Conservation (phyloP, 371 early-diverging fungal genomes). For the Choanephora cucurbitarum region DNA sequence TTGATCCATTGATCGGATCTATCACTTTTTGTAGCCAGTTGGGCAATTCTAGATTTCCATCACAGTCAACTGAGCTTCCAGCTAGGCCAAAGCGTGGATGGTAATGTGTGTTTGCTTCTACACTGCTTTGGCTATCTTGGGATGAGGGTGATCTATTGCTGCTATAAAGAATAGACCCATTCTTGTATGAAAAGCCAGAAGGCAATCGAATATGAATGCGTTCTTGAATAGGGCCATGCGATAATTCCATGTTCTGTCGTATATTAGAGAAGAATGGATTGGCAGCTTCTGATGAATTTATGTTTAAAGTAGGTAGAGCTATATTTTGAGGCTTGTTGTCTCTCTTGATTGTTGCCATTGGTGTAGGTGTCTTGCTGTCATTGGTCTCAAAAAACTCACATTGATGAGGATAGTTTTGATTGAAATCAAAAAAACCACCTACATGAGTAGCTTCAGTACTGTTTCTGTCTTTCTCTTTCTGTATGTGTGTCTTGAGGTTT, state of each 20-base stretch:
- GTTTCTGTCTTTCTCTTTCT: too few species aligned
- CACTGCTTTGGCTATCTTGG: not conserved
- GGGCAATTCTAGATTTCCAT: slow-evolving; percentile 22
- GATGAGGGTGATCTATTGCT: not conserved
- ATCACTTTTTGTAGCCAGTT: slow-evolving; percentile 21
- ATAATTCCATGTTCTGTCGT: slow-evolving; percentile 39
- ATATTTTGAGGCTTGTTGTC: not conserved
- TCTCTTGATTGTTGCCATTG: not conserved
- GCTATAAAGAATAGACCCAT: slow-evolving; percentile 3
- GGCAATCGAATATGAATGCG: slow-evolving; percentile 33
- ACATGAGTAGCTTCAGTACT: not conserved
- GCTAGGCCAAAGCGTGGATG: slow-evolving; percentile 23
- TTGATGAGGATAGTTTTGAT: slow-evolving; percentile 20
- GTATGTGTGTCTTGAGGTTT: too few species aligned
- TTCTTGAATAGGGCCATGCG: slow-evolving; percentile 34
- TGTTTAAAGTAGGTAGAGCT: not conserved
- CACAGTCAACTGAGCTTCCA: slow-evolving; percentile 20
- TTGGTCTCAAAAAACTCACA: slow-evolving; percentile 14
- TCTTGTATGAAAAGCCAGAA: slow-evolving; percentile 1
- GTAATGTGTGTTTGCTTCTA: slow-evolving; percentile 1
- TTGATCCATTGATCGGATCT: slow-evolving; percentile 22
- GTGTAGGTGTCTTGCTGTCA: not conserved
- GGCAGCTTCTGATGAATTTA: not conserved
- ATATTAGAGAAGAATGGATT: slow-evolving; percentile 45
- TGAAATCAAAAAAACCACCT: slow-evolving; percentile 38